phyloP scores from a whole-genome alignment of 2,329 filamentous ascomycete genomes.

The Orbilia ellipsospora region DNA sequence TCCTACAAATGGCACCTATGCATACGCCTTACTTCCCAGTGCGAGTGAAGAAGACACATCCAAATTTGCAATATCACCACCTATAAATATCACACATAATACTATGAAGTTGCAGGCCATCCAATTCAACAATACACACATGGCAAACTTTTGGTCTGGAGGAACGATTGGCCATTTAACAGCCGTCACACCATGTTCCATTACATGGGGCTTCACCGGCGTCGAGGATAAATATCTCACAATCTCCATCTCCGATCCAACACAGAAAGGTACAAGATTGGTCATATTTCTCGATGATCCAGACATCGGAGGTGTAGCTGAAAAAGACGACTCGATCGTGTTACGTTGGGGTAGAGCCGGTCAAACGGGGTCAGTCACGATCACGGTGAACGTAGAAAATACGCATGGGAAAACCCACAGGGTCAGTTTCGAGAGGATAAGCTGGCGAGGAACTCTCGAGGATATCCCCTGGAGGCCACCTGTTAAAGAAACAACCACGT shows the following conservation, averaged over 20 bases:
- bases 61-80: constrained; percentile 31
- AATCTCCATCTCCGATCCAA: constrained; percentile 44
- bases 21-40: constrained; percentile 53
- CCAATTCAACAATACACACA: constrained; percentile 47
- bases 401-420: constrained; percentile 45
- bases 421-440: constrained; percentile 51
- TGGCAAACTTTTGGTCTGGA: constrained; percentile 55
- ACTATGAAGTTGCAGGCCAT: constrained; percentile 47
- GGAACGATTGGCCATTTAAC: constrained; percentile 49
- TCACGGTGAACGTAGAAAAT: constrained; percentile 42
- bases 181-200: constrained; percentile 51
- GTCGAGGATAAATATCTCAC: constrained; percentile 40
- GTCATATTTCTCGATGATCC: constrained; percentile 65
- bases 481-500: constrained; percentile 16
- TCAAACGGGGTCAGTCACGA: constrained; percentile 43
- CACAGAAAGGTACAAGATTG: constrained; percentile 38
- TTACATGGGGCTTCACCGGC: constrained; percentile 46
- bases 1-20: constrained; percentile 40
- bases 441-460: constrained; percentile 43
- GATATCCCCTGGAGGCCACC: constrained; percentile 40
- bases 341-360: constrained; percentile 44
- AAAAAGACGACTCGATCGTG: constrained; percentile 64
- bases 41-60: constrained; percentile 37
- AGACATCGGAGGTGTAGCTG: constrained; percentile 69
- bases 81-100: constrained; percentile 45